phyloP scores from a whole-genome alignment of 75 land plant genomes.

The Picea glauca region DNA sequence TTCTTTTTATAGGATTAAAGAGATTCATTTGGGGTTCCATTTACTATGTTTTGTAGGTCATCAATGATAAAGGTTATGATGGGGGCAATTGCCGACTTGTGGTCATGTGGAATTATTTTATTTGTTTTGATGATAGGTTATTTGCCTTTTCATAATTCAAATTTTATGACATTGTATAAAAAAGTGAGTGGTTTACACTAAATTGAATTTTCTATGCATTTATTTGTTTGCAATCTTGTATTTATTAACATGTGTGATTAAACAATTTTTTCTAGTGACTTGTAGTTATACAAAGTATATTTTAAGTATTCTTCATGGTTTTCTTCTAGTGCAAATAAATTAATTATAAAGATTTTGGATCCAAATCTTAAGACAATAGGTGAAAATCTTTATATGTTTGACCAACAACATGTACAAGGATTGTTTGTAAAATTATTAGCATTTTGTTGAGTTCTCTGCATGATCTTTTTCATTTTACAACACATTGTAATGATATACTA shows the following conservation, averaged over 20 bases:
- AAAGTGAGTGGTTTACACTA: slow-evolving; percentile 26
- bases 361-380: slow-evolving; percentile 52
- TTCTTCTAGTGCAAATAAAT: slow-evolving; percentile 39
- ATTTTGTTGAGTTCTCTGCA: background rate
- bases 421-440: background rate
- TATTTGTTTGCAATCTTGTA: background rate
- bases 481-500: background rate
- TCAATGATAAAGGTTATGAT: slow-evolving; percentile 78
- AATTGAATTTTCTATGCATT: background rate
- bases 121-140: slow-evolving; percentile 82
- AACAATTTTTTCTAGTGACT: background rate
- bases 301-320: slow-evolving; percentile 58
- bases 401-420: background rate
- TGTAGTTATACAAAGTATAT: slow-evolving; percentile 47
- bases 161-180: slow-evolving; percentile 58
- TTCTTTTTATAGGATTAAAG: background rate
- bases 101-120: slow-evolving; percentile 88
- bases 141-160: slow-evolving; percentile 75
- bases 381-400: background rate
- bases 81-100: slow-evolving; percentile 78
- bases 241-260: background rate
- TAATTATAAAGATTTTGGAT: slow-evolving; percentile 43
- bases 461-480: too few species aligned
- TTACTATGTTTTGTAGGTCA: slow-evolving; percentile 33
- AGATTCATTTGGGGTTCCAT: background rate